Conservation (phyloP, 2,329 filamentous ascomycete genomes). For the Cryphonectria nitschkei region DNA sequence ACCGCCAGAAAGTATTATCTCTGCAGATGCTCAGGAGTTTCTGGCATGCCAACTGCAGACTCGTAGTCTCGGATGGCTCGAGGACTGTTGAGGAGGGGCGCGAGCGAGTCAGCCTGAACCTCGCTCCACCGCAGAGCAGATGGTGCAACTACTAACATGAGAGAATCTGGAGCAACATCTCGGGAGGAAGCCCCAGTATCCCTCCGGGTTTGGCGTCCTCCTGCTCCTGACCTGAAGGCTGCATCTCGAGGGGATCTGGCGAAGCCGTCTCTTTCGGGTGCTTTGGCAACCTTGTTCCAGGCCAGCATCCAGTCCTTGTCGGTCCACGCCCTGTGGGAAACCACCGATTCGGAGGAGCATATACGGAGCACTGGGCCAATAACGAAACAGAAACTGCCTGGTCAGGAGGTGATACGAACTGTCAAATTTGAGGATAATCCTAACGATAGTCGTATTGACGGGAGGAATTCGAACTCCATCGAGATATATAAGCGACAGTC, state of each 20-base stretch:
- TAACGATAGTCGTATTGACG: not conserved
- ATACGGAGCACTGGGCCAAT: not conserved
- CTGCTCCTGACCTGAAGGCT: not conserved
- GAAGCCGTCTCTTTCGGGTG: not conserved
- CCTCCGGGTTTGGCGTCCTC: conserved; percentile 3
- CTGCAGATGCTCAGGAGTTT: conserved; percentile 69
- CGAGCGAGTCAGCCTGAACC: conserved; percentile 21
- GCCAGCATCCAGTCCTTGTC: not conserved
- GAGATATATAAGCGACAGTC: not conserved
- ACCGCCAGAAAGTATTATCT: conserved; percentile 77
- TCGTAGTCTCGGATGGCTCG: conserved; percentile 65
- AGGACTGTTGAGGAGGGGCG: conserved; percentile 54
- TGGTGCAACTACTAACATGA: conserved; percentile 52
- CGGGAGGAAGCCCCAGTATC: conserved; percentile 56
- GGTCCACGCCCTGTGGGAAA: not conserved
- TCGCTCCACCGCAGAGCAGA: not conserved
- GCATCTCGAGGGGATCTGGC: conserved; percentile 12
- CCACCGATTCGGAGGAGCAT: not conserved
- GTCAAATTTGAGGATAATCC: not conserved
- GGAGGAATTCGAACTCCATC: not conserved
- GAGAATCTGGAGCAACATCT: conserved; percentile 66
- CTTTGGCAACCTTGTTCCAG: not conserved
- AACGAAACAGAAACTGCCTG: too few species aligned
- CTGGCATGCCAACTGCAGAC: conserved; percentile 70
- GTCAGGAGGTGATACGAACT: not conserved